A percentile compares a stretch with the other conserved stretches of the same genome.
Evolutionary conservation across 768 basidiomycete genomes (phyloP).

Genomic region (Solioccasus polychromus): DNA sequence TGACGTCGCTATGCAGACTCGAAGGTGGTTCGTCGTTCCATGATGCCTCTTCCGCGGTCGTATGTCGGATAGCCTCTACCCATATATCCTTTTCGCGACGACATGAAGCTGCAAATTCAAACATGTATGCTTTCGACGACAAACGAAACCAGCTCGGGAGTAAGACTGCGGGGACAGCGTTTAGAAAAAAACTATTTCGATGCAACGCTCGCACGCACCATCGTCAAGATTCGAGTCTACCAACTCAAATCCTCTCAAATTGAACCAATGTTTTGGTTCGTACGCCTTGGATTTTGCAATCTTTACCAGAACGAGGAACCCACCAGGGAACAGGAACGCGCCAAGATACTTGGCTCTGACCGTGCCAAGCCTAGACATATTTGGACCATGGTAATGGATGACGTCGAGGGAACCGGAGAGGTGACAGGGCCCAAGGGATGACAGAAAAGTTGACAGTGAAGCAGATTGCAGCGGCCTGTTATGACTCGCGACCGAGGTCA

Average conservation of each 20-base stretch:
- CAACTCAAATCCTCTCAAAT: conserved; percentile 68
- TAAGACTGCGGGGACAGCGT: conserved; percentile 47
- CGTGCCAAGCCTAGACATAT: conserved; percentile 42
- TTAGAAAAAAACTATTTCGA: conserved; percentile 1
- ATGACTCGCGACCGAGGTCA: conserved; percentile 26
- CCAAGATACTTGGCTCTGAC: conserved; percentile 85
- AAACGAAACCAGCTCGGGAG: conserved; percentile 83
- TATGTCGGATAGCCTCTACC: conserved; percentile 64
- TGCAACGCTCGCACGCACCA: conserved; percentile 57
- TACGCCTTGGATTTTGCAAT: conserved; percentile 77
- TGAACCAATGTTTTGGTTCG: conserved; percentile 88
- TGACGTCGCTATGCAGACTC: conserved; percentile 52
- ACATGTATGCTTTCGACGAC: conserved; percentile 62
- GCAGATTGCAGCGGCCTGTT: conserved; percentile 33
- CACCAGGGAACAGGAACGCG: conserved; percentile 83
- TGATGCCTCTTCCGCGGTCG: conserved; percentile 38
- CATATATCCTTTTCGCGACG: conserved; percentile 84
- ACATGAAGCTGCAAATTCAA: conserved; percentile 87
- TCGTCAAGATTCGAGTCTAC: conserved; percentile 67
- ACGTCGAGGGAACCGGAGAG: conserved; percentile 89
- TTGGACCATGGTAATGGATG: conserved; percentile 60
- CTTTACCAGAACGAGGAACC: conserved; percentile 86
- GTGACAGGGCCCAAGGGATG: conserved; percentile 73
- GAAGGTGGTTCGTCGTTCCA: conserved; percentile 65
- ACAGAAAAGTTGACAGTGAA: conserved; percentile 56